These are phyloP conservation scores for Hymenoscyphus infarciens DNA, from an alignment of 2,329 filamentous ascomycete species.

Conservation along the genomic window DNA sequence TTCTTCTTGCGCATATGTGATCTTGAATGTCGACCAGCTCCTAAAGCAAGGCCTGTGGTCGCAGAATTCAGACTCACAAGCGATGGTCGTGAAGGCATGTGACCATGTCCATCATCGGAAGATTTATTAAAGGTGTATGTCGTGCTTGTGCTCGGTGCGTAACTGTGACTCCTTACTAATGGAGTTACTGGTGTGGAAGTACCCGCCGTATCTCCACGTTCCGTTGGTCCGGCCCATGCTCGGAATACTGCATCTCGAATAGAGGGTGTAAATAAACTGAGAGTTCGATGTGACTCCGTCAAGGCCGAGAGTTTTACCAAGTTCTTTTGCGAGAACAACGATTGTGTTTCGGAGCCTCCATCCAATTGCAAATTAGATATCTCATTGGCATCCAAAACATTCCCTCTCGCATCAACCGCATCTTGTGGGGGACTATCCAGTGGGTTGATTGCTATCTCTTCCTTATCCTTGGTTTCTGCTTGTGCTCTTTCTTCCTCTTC, in stretches of 20 bases:
- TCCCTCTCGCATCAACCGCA: constrained; percentile 76
- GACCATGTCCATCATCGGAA: constrained; percentile 54
- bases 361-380: constrained; percentile 77
- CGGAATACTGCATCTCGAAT: constrained; percentile 88
- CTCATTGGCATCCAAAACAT: constrained; percentile 69
- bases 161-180: constrained; percentile 61
- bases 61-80: constrained; percentile 59
- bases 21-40: constrained; percentile 55
- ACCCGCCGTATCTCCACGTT: constrained; percentile 57
- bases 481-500: constrained; percentile 52
- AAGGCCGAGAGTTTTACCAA: constrained; percentile 77
- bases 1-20: constrained; percentile 73
- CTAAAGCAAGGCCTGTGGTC: constrained; percentile 59
- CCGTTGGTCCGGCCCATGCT: constrained; percentile 78
- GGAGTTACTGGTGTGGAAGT: constrained; percentile 38
- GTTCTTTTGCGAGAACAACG: constrained; percentile 94
- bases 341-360: constrained; percentile 75
- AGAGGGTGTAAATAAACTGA: constrained; percentile 88
- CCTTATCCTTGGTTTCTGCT: constrained; percentile 48
- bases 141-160: constrained; percentile 51
- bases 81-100: constrained; percentile 63
- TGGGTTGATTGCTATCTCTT: constrained; percentile 63
- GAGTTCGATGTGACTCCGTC: constrained; percentile 81
- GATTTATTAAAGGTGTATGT: constrained; percentile 71
- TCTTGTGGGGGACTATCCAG: constrained; percentile 76